Evolutionary conservation across 148 eudicot genomes (phyloP).

Genomic region (Rhododendron griersonianum): DNA sequence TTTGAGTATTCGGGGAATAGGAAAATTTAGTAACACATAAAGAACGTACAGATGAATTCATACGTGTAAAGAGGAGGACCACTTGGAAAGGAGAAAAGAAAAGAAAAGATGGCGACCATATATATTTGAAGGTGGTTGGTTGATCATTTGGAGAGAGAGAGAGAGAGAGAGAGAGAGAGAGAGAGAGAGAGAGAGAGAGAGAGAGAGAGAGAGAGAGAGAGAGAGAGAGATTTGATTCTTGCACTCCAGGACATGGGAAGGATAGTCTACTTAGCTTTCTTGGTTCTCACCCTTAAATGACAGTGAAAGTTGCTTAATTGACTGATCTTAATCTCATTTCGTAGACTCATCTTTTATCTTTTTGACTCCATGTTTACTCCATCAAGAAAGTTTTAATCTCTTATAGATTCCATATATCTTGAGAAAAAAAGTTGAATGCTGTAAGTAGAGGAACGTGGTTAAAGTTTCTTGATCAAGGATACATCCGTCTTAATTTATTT

Average conservation of each 20-base stretch:
- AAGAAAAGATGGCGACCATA: not conserved
- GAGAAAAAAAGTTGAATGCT: not conserved
- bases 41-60: not conserved
- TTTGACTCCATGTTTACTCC: not conserved
- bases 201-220: not conserved
- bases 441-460: not conserved
- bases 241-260: slow-evolving; percentile 14
- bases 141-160: not conserved
- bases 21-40: not conserved
- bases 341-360: not conserved
- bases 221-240: slow-evolving; percentile 6
- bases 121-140: not conserved
- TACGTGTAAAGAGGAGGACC: not conserved
- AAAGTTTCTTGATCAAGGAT: not conserved
- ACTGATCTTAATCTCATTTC: not conserved
- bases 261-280: slow-evolving; percentile 5
- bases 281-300: slow-evolving; percentile 2
- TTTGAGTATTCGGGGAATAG: not conserved
- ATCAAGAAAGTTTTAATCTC: slow-evolving; percentile 6
- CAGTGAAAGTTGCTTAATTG: slow-evolving; percentile 2
- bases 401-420: slow-evolving; percentile 5
- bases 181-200: not conserved
- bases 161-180: not conserved
- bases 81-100: not conserved
- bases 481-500: not conserved